Base-by-base conservation (phyloP, 2,329 filamentous ascomycete species). In the Cercospora zeae-maydis region DNA sequence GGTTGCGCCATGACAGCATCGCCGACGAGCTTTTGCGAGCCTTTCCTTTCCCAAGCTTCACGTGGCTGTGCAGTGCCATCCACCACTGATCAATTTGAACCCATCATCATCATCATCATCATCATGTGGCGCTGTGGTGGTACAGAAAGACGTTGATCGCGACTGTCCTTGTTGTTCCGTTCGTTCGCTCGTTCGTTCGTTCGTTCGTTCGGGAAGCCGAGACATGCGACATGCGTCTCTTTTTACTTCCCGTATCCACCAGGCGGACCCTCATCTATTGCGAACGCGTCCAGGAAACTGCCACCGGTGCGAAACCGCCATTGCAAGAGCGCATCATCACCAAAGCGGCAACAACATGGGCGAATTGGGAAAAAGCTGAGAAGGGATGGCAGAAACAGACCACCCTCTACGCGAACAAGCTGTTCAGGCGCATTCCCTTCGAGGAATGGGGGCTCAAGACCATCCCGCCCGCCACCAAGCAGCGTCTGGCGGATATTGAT, bases 391-490 rank as follows among this genome's bases (percentile, higher is more conserved):
- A 97, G 81, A 92, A 89, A 74, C 86, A 86, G 70, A 83, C 97
- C 19, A 93, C 95, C 58, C 83, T 84, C 63, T 96, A 93, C 76
- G 95, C 95, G 61, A 97, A 99, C 78, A 81, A 86, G 54, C 86
- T 91, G 14, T 85, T 99, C 65, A 88, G 91, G 71, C 86, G 91
- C 66, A 96, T 99, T 72, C 91, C 95, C 2, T 97, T 91, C 75
- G 91, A 98, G 78, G 95, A 99, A 88, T 99, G 95, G 95, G 92
- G 91, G 0, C 83, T 99, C 69, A 98, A 98, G 80, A 96, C 92
- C 36, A 88, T 99, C 58, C 95, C 95, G 49, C 88, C 93, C 21
- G 81, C 96, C 69, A 91, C 87, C 45, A 80, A 86, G 62, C 84
- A 86, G 68, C 83, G 87, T 62, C 83, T 85, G 69, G 80, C 84